Percentiles rank a stretch among this genome's conserved stretches.
Evolutionary conservation across 148 eudicot species (phyloP).

Genomic region (Rhododendron griersonianum): DNA sequence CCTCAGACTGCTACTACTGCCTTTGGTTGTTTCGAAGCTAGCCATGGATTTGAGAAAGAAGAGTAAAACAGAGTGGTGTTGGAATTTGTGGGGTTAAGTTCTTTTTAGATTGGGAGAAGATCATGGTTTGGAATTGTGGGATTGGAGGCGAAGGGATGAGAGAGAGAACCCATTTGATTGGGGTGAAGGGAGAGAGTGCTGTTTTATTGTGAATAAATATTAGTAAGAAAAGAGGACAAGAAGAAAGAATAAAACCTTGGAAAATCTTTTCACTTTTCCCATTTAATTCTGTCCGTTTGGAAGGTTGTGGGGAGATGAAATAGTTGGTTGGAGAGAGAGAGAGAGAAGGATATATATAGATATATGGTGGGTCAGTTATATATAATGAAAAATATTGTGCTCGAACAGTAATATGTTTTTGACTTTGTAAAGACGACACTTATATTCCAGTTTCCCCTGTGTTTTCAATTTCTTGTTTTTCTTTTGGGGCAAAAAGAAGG

Average conservation of each 20-base stretch:
- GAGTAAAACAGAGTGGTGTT: not conserved
- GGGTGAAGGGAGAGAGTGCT: not conserved
- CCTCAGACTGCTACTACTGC: not conserved
- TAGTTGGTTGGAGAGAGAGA: not conserved
- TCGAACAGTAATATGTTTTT: not conserved
- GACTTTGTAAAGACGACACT: not conserved
- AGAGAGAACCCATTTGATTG: slow-evolving; percentile 4
- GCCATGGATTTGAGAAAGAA: slow-evolving; percentile 13
- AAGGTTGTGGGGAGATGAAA: not conserved
- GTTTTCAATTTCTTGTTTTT: not conserved
- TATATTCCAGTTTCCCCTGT: not conserved
- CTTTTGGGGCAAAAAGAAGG: not conserved
- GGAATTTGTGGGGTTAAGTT: not conserved
- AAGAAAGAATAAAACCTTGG: not conserved
- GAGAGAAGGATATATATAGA: not conserved
- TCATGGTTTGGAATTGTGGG: slow-evolving; percentile 14
- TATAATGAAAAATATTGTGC: not conserved
- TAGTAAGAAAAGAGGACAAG: not conserved
- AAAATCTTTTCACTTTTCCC: not conserved
- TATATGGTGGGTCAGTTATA: not conserved
- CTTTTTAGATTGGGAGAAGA: slow-evolving; percentile 9
- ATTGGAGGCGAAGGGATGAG: slow-evolving; percentile 8
- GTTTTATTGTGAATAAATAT: not conserved
- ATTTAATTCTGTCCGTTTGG: not conserved
- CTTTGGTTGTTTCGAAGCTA: not conserved